Evolutionary conservation across 108 stramenopile species (phyloP), one percentile per base, ranked within the genome.

Genomic region (Mayamaea pseudoterrestris): DNA sequence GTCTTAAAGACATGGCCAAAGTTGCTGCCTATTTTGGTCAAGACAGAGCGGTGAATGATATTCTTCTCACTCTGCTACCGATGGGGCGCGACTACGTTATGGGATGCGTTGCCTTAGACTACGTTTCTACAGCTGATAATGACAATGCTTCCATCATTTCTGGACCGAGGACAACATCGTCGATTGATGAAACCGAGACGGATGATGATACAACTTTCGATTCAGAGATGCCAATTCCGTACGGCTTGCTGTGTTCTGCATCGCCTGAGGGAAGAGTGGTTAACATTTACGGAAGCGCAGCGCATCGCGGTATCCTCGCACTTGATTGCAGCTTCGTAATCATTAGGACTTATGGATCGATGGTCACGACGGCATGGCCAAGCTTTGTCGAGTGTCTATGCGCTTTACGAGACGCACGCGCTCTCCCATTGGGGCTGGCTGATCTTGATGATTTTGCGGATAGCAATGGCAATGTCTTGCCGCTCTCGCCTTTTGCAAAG

Each of bases 371-470:
- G 30, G 73, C 85, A 17, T 76, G 80, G 75, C 80, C 80, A 21
- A 22, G 37, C 7, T 60, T 82, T 5, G 55, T 87, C 35, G 80
- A 81, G 8, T 74, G 74, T 9, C 49, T 87, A 20, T 78, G 76
- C 60, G 73, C 68, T 16, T 53, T 87, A 18, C 78, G 85, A 11
- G 85, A 87, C 35, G 64, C 78, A 0, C 36, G 66, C 32, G 85
- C 75, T 4, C 59, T 87, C 5, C 85, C 85, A 7, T 45, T 64
- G n/a, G 59, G 78, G 7, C 50, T 87, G n/a, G 41, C 78, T 2
- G 77, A 80, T 56, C 60, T 82, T 29, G 85, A 87, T 40, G 85
- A 87, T 47, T 87, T 87, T 63, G 85, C 80, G 8, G 85, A 87
- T 47, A 87, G 85, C 47, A 63, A 69, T 36, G 85, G 85, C 3